Evolutionary conservation across 2,329 filamentous ascomycete species (phyloP).

Genomic region (Claviceps quebecensis): DNA sequence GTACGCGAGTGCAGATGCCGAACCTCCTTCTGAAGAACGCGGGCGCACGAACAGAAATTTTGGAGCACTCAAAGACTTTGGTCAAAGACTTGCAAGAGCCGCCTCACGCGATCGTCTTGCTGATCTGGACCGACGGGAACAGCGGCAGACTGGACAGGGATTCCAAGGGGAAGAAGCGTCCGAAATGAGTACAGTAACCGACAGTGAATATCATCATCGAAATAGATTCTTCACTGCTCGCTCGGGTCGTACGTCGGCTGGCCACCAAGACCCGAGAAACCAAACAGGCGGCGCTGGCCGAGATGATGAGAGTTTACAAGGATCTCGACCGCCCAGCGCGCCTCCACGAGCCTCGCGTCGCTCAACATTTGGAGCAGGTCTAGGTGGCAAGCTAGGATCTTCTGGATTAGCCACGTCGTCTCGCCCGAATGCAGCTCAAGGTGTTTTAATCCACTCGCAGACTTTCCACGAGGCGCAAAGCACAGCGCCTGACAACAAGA

Average conservation of each 20-base stretch:
- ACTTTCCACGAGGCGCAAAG: constrained; percentile 2
- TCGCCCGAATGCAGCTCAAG: constrained; percentile 10
- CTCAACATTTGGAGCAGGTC: constrained; percentile 23
- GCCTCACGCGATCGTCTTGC: constrained; percentile 19
- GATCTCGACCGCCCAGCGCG: constrained; percentile 9
- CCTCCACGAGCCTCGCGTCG: constrained; percentile 21
- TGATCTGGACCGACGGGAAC: constrained; percentile 11
- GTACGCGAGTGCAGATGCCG: constrained; percentile 22
- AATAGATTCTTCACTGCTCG: constrained; percentile 24
- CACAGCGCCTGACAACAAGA: constrained; percentile 19
- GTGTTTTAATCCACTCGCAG: not conserved
- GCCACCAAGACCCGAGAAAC: constrained; percentile 8
- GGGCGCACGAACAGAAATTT: constrained; percentile 24
- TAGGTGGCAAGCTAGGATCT: constrained; percentile 9
- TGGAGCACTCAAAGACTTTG: constrained; percentile 37
- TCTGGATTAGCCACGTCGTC: constrained; percentile 11
- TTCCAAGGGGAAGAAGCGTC: constrained; percentile 26
- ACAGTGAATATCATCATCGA: constrained; percentile 24
- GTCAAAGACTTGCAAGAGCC: constrained; percentile 26
- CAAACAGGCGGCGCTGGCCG: not conserved
- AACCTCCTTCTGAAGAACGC: constrained; percentile 22
- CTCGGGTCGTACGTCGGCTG: constrained; percentile 12
- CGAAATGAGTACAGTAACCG: constrained; percentile 24
- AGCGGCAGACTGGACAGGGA: constrained; percentile 4
- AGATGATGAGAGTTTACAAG: constrained; percentile 6